Conservation (phyloP, 176 grass and related monocot species). For the Oryza punctata region DNA sequence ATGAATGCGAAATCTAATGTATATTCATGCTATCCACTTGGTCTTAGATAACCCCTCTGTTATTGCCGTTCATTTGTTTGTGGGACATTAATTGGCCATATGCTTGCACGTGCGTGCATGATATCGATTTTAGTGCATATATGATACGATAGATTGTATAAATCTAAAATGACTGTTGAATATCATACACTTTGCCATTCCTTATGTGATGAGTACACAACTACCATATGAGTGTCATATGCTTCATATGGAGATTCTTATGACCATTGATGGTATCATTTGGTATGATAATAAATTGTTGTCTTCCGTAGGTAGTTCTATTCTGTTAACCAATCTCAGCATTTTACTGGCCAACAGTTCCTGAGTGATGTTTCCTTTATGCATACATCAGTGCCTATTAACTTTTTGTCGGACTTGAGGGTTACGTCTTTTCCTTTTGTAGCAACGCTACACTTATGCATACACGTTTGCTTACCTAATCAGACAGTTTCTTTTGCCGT, state of each 20-base stretch:
- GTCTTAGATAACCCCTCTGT: background rate
- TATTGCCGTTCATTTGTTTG: background rate
- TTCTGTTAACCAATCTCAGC: background rate
- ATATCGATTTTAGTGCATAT: background rate
- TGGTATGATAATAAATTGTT: background rate
- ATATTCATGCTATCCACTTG: slow-evolving; percentile 14
- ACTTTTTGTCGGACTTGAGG: background rate
- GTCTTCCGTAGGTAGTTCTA: background rate
- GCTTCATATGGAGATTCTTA: background rate
- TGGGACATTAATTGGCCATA: background rate
- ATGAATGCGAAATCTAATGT: background rate
- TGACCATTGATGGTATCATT: background rate
- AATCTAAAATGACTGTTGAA: background rate
- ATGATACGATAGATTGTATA: slow-evolving; percentile 8
- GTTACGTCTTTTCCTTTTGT: slow-evolving; percentile 5
- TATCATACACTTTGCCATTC: background rate
- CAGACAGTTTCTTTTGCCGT: background rate
- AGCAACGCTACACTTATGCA: background rate
- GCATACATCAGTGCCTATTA: slow-evolving; percentile 2
- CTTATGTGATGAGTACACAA: background rate
- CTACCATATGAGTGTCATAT: background rate
- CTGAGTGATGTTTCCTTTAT: background rate
- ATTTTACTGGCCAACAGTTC: background rate
- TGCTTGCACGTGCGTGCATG: background rate
- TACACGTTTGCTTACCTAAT: slow-evolving; percentile 19